Base-by-base conservation (phyloP, 805 yeast species). In the Monosporozyma servazzii region DNA sequence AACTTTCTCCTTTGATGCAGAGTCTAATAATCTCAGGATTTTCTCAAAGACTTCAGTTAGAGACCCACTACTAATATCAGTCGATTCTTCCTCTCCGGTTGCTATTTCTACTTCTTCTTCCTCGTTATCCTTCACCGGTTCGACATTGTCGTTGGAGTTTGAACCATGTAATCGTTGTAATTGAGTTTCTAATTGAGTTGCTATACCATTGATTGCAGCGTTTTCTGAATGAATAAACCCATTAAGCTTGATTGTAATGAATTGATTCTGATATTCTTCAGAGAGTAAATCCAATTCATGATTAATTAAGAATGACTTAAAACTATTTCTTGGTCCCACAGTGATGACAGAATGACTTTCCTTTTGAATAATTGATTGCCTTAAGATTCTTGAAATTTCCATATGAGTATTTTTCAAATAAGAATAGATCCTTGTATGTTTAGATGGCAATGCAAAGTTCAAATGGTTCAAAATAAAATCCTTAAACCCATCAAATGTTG, bases 271-370 rank as follows among this genome's bases (percentile, higher is more conserved):
- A 58, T 75, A 76, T 31, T 69, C 65, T 15, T 55, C 37, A 3
- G 67, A 56, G 29, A 88, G 65, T 13, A 72, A 69, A 0, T 62
- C 53, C 17, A 93, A 51, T 0, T 84, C 88, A 5, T 74, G 68
- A 30, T 84, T 74, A 2, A 91, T 70, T 3, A 86, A 66, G 2
- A 78, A 68, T 0, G 90, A 74, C 63, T 91, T 91, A 0, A 96
- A 97, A 5, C 81, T 72, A 2, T 84, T 81, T 43, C 89, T 70
- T 0, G 96, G 88, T 0, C 98, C 98, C 45, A 89, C 74, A 1
- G 91, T 53, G 6, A 91, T 69, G 11, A 82, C 79, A 2, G 97
- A 91, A 62, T 87, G 88, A 6, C 95, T 90, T 55, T 88, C 93
- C 29, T 78, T 75, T 54, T 79, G 79, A 23, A 72, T 69, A 1